A percentile compares a stretch with the other conserved stretches of the same genome.
Conservation (phyloP, 805 yeast species). For the Metschnikowia hibisci region DNA sequence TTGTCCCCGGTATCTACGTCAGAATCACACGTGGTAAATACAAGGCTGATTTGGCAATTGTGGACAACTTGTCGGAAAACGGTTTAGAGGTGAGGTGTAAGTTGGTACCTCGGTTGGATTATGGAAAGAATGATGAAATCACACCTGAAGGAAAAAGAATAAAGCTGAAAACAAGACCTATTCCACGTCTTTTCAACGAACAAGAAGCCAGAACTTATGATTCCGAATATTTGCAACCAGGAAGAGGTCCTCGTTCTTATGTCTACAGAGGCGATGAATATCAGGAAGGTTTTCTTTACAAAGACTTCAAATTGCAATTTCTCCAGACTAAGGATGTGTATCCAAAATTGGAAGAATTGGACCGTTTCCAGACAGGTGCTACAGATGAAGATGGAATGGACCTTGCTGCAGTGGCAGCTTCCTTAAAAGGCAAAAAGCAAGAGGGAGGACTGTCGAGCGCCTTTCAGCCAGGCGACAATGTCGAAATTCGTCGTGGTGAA, state of each 20-base stretch:
- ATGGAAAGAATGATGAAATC: conserved; percentile 61
- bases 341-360: conserved; percentile 86
- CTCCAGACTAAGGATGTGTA: conserved; percentile 77
- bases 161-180: conserved; percentile 69
- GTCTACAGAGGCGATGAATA: conserved; percentile 85
- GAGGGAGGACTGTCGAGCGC: conserved; percentile 30
- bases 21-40: conserved; percentile 88
- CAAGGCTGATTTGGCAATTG: conserved; percentile 88
- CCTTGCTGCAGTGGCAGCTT: conserved; percentile 78
- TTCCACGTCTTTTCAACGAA: conserved; percentile 81
- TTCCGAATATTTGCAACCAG: conserved; percentile 63
- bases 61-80: conserved; percentile 88
- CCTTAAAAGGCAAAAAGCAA: conserved; percentile 53
- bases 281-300: conserved; percentile 79
- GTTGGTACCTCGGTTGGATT: conserved; percentile 89
- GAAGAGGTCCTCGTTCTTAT: conserved; percentile 57
- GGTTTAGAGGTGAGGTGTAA: conserved; percentile 94
- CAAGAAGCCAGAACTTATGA: conserved; percentile 87
- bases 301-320: conserved; percentile 79
- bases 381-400: conserved; percentile 82
- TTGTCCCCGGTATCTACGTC: conserved; percentile 90
- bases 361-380: conserved; percentile 69
- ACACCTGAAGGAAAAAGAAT: conserved; percentile 44
- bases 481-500: conserved; percentile 89
- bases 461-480: conserved; percentile 92